Evolutionary conservation across 371 early-diverging fungal species (phyloP), one percentile per base, ranked within the genome.

Genomic region (Thermomucor indicae-seudaticae): DNA sequence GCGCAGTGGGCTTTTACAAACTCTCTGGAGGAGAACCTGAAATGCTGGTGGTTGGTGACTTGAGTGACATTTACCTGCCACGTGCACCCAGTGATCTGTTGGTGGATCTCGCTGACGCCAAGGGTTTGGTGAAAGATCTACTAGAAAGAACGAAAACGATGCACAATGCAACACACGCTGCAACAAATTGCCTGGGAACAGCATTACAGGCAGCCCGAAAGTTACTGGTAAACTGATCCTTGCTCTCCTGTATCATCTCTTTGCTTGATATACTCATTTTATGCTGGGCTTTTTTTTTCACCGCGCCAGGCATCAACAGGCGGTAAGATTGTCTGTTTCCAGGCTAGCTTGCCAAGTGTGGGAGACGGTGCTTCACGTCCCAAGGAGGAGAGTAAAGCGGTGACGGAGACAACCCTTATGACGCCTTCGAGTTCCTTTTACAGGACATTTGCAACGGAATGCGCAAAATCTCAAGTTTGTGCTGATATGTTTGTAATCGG

Each of bases 401-500:
- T 32, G 55, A 67, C 60, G 41, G 75, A 72, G 23, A 32, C 43
- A 7, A 58, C 65, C 3, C 58, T 91, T 24, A 70, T 89, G 53
- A 75, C 84, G 30, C 83, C 88, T 2, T 71, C 78, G 8, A 75
- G 58, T 48, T 48, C 54, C 0, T 94, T 89, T 67, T 97, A 94
- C 78, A 92, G 92, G 62, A 73, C 72, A 23, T 78, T 92, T 56
- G 92, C 95, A 1, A 80, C 75, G 0, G 84, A 87, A 37, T 89
- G 93, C 57, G 79, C 88, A 19, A 84, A 83, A 28, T 53, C 78
- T 10, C 91, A 93, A 57, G 82, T 96, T 34, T 84, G 85, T 22
- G 80, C 93, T 1, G 94, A 93, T 57, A 75, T 91, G 59, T 90
- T 95, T 64, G 53, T 92, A 6, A 87, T 95, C 67, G 84, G 88